Evolutionary conservation across 805 yeast species (phyloP), one percentile per base, ranked within the genome.

Genomic region (Lipomyces sp.): DNA sequence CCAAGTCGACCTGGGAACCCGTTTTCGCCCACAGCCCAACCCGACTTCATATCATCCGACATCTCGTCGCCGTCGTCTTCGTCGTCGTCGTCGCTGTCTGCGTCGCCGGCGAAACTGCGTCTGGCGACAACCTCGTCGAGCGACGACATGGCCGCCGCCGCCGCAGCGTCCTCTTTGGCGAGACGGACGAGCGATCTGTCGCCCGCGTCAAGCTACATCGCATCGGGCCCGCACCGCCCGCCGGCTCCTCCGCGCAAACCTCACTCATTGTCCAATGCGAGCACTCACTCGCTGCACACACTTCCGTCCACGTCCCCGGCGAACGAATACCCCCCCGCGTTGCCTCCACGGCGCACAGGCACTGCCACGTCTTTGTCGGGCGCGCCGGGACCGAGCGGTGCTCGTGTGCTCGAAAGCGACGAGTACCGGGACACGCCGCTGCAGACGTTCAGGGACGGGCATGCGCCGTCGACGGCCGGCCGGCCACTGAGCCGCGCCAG

Each of bases 1-100:
- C 95, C 95, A 0, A 67, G 71, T 10, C 70, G 77, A 51, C 81
- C 85, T 0, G 70, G 73, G 2, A 91, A 93, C 63, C 98, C 98
- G 21, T 88, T 89, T 62, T 68, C 71, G 2, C 67, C 66, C 21
- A 74, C 77, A 1, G 65, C 67, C 11, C 78, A 76, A 50, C 81
- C 81, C 0, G 84, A 79, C 60, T 79, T 85, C 5, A 38, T 52
- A 18, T 22, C 34, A n/a, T n/a, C n/a, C n/a, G n/a, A n/a, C n/a
- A n/a, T n/a, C n/a, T n/a, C n/a, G n/a, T n/a, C n/a, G n/a, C n/a
- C n/a, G n/a, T n/a, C n/a, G n/a, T n/a, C n/a, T n/a, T n/a, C n/a
- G n/a, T n/a, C n/a, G n/a, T n/a, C n/a, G n/a, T n/a, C n/a, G n/a
- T n/a, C n/a, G n/a, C n/a, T n/a, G n/a, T n/a, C n/a, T n/a, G 21